A percentile compares a stretch with the other conserved stretches of the same genome.
Conservation (phyloP, 2,329 filamentous ascomycete species). For the Geosmithia morbida region DNA sequence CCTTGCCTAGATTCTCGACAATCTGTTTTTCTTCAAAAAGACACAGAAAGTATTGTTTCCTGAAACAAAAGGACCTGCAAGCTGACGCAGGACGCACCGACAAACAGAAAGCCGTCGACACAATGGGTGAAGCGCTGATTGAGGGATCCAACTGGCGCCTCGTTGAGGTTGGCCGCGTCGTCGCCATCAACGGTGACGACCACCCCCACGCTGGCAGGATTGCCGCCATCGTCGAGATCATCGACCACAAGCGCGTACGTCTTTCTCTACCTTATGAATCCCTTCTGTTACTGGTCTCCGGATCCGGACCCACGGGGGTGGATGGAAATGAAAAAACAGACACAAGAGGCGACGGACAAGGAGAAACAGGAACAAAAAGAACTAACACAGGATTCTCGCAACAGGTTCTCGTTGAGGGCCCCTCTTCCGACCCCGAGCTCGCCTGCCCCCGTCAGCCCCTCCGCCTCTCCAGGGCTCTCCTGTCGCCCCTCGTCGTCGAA, state of each 20-base stretch:
- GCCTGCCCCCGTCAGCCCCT: slow-evolving; percentile 78
- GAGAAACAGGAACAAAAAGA: slow-evolving; percentile 1
- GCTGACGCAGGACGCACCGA: slow-evolving; percentile 14
- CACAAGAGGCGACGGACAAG: background rate
- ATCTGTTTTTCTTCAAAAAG: background rate
- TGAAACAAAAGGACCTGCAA: slow-evolving; percentile 8
- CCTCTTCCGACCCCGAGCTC: slow-evolving; percentile 65
- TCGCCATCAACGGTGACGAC: slow-evolving; percentile 68
- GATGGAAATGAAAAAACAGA: background rate
- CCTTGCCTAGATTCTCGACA: slow-evolving; percentile 4
- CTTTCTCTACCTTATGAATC: slow-evolving; percentile 15
- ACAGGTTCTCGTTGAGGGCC: slow-evolving; percentile 92
- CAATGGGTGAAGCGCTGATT: slow-evolving; percentile 74
- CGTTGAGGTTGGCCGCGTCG: slow-evolving; percentile 96
- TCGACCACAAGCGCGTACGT: slow-evolving; percentile 99
- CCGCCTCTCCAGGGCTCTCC: slow-evolving; percentile 67
- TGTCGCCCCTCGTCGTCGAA: slow-evolving; percentile 79
- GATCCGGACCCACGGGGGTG: too few relatives aligned
- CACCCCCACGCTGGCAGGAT: slow-evolving; percentile 75
- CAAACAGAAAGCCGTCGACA: slow-evolving; percentile 39
- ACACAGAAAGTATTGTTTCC: slow-evolving; percentile 5
- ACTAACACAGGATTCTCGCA: slow-evolving; percentile 3
- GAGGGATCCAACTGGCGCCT: slow-evolving; percentile 80
- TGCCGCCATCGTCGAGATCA: slow-evolving; percentile 94
- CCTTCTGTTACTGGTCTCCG: background rate